Base-by-base conservation (phyloP, 495 filamentous ascomycete species). In the Pseudevernia furfuracea region DNA sequence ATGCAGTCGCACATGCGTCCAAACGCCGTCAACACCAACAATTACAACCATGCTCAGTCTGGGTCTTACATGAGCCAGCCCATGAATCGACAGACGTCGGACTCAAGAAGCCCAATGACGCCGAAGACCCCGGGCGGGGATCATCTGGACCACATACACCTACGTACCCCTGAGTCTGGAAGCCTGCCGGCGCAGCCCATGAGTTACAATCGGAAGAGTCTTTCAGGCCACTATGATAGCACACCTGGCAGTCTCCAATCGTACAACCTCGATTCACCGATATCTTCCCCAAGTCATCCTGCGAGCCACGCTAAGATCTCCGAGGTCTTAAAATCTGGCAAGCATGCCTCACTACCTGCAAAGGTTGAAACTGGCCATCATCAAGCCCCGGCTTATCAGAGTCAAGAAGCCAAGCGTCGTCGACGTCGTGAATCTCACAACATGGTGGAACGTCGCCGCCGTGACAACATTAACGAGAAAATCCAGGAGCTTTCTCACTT, bases 391-490 rank as follows among this genome's bases (percentile, higher is more conserved):
- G 71, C 74, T 23, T 84, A 89, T 53, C 85, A 88, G 17, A 83
- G 91, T 0, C 92, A 96, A 71, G 94, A 98, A 77, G 90, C 91
- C 69, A 96, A 97, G 81, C 84, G 89, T 65, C 87, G 92, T 69
- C 82, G 92, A 65, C 84, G 94, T 57, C 85, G 94, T 23, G 94
- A 96, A 69, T 96, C 92, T 1, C 94, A 98, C 77, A 98, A 98
- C 70, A 80, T 96, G 53, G 94, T 98, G 14, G 94, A 98, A 74
- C 89, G 94, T 59, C 87, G 94, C 39, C 88, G 94, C 56, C 85
- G 94, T 53, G 94, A 98, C 75, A 97, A 98, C 68, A 98, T 98
- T 80, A 98, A 98, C 70, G 94, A 98, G 73, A 85, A 94, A 10
- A 98, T 98, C 64, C 93, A 97, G 68, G 94, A 98, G 69, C 82